A percentile compares a stretch with the other conserved stretches of the same genome.
phyloP scores from a whole-genome alignment of 2,329 filamentous ascomycete species.

The Zymoseptoria brevis region DNA sequence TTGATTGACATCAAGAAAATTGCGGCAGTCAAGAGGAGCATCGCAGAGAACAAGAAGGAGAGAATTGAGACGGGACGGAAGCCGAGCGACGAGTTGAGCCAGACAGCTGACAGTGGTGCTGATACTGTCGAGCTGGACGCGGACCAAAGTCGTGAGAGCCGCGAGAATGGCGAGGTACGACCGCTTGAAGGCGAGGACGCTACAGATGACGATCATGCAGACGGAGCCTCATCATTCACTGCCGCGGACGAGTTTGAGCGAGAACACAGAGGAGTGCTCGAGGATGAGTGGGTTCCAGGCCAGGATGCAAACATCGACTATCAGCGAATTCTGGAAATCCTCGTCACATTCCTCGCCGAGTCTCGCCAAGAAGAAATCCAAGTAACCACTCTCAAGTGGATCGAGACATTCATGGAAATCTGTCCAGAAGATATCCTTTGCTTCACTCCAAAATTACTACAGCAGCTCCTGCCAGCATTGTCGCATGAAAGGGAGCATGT shows the following conservation, averaged over 20 bases:
- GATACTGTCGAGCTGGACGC: conserved; percentile 36
- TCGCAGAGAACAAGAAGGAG: conserved; percentile 72
- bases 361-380: conserved; percentile 83
- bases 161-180: conserved; percentile 14
- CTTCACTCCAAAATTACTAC: conserved; percentile 86
- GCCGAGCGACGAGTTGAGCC: conserved; percentile 18
- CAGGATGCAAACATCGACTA: conserved; percentile 96
- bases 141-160: conserved; percentile 15
- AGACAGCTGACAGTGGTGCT: conserved; percentile 29
- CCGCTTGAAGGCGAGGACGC: conserved; percentile 4
- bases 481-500: conserved; percentile 86
- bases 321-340: conserved; percentile 80
- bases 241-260: conserved; percentile 45
- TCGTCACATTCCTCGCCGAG: conserved; percentile 81
- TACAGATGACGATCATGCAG: conserved; percentile 27
- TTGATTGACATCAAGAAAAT: conserved; percentile 92
- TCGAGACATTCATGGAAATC: conserved; percentile 93
- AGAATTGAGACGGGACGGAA: conserved; percentile 39
- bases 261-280: conserved; percentile 37
- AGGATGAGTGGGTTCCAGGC: conserved; percentile 94
- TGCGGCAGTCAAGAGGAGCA: conserved; percentile 81
- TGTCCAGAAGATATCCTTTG: conserved; percentile 93
- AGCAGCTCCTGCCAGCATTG: conserved; percentile 87
- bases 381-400: conserved; percentile 85
- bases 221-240: conserved; percentile 46